Evolutionary conservation across 2,329 filamentous ascomycete species (phyloP).

Genomic region (Apiospora sp.): DNA sequence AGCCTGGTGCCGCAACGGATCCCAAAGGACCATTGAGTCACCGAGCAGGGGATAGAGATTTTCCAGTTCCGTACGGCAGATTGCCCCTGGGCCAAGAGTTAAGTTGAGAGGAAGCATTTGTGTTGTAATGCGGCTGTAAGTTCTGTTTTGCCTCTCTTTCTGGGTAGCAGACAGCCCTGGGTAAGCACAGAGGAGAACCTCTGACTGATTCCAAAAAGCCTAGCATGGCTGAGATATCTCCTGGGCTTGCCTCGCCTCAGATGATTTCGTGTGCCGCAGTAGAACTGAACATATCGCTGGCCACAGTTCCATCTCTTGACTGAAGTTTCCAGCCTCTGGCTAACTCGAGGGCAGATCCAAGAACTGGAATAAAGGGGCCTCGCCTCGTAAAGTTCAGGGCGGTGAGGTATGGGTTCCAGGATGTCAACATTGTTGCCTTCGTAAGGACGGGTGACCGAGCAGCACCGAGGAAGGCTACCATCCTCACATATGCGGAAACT

Average conservation of each 20-base stretch:
- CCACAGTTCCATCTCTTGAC: background rate
- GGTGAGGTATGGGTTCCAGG: background rate
- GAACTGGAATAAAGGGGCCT: background rate
- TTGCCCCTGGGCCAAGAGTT: background rate
- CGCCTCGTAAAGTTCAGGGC: background rate
- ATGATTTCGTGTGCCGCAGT: background rate
- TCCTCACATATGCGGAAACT: background rate
- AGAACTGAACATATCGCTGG: background rate
- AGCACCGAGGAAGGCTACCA: background rate
- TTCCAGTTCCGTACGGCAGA: background rate
- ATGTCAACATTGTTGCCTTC: background rate
- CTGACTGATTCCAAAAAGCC: background rate
- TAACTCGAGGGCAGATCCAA: background rate
- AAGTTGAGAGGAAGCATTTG: background rate
- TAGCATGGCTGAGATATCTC: background rate
- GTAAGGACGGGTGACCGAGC: background rate
- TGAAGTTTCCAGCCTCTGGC: background rate
- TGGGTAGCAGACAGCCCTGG: too few relatives aligned
- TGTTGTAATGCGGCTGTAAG: background rate
- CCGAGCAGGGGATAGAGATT: background rate
- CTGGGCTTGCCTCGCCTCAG: background rate
- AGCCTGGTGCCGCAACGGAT: background rate
- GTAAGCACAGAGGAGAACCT: background rate
- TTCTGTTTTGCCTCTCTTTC: background rate
- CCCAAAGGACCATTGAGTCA: background rate